Evolutionary conservation across 768 basidiomycete genomes (phyloP).

Genomic region (Lactarius sanguifluus): DNA sequence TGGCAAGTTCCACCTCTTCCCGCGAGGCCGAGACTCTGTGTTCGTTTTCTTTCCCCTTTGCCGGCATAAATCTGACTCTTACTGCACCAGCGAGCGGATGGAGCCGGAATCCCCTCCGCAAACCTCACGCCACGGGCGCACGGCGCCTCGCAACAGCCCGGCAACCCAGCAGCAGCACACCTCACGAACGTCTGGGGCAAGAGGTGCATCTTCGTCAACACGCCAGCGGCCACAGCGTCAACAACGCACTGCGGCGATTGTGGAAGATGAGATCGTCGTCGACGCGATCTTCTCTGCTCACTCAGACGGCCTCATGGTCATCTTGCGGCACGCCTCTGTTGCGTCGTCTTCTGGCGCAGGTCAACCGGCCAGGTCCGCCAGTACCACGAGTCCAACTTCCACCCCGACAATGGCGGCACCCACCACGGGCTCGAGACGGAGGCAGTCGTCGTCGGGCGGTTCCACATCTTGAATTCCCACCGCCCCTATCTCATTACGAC

Average conservation of each 20-base stretch:
- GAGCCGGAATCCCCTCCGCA: conserved; percentile 21
- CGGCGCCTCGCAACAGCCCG: background rate
- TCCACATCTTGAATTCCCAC: background rate
- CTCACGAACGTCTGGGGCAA: background rate
- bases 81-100: conserved; percentile 19
- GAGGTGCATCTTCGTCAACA: background rate
- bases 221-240: background rate
- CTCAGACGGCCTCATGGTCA: conserved; percentile 81
- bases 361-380: background rate
- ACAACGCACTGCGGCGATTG: background rate
- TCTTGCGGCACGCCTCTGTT: conserved; percentile 55
- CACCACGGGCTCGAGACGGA: background rate
- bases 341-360: conserved; percentile 26
- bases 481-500: background rate
- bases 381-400: background rate
- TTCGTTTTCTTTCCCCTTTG: conserved; percentile 33
- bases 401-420: background rate
- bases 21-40: conserved; percentile 64
- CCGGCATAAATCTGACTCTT: background rate
- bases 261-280: conserved; percentile 50
- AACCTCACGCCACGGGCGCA: conserved; percentile 15
- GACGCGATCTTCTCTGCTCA: conserved; percentile 86
- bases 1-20: conserved; percentile 60
- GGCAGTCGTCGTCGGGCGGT: background rate
- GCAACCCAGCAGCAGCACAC: conserved; percentile 4